Evolutionary conservation across 805 yeast genomes (phyloP).

Genomic region (Candida patagonica): DNA sequence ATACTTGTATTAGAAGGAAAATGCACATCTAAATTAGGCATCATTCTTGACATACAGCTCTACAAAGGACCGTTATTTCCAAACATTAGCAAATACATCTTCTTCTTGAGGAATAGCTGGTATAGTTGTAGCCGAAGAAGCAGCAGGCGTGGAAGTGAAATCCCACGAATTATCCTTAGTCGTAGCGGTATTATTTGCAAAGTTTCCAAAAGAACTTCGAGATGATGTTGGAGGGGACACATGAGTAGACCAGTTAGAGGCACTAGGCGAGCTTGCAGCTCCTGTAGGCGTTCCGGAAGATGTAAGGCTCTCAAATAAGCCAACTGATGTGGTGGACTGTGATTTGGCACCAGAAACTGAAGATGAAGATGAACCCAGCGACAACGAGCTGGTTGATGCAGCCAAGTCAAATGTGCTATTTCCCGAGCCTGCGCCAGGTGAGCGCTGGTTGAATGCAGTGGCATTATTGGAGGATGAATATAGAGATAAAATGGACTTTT

Average conservation of each 20-base stretch:
- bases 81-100: constrained; percentile 30
- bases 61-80: too few species aligned
- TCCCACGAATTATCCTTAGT: constrained; percentile 15
- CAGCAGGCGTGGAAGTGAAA: constrained; percentile 15
- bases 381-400: background rate
- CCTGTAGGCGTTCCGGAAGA: background rate
- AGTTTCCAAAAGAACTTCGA: constrained; percentile 3
- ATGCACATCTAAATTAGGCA: too few species aligned
- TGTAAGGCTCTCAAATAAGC: background rate
- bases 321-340: constrained; percentile 1
- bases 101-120: constrained; percentile 22
- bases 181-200: constrained; percentile 3
- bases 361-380: constrained; percentile 4
- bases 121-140: constrained; percentile 7
- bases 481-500: constrained; percentile 81
- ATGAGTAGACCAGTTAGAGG: constrained; percentile 5
- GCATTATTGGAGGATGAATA: constrained; percentile 35
- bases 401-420: background rate
- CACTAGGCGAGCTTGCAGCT: background rate
- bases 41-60: too few species aligned
- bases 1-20: too few species aligned
- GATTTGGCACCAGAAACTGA: constrained; percentile 9
- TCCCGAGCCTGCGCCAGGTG: background rate
- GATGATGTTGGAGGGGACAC: constrained; percentile 3
- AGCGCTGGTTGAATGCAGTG: constrained; percentile 1